Evolutionary conservation across 2,329 filamentous ascomycete genomes (phyloP), one percentile per base, ranked within the genome.

Genomic region (Colletotrichum brevisporum): DNA sequence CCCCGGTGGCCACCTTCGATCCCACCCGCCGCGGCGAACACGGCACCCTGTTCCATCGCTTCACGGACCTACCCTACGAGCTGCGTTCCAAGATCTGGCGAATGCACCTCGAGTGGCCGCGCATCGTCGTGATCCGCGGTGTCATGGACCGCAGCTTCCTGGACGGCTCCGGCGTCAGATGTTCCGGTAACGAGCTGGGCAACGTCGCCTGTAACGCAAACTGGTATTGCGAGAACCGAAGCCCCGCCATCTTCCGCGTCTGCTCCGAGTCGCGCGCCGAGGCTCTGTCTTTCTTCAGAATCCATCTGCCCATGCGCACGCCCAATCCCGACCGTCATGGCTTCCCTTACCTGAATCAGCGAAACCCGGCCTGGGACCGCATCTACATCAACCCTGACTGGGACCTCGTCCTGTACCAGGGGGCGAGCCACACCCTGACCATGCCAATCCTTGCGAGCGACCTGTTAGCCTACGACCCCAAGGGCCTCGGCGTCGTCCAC

Each of bases 331-430:
- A 63, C 53, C 36, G 56, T 43, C 57, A 71, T 50, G 69, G 66
- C 52, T 58, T 52, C 18, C 62, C 60, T 16, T 43, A 57, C 39
- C 36, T 55, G 43, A 62, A 62, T 50, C 67, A 67, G 53, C 62
- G 67, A 31, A 73, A 73, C 60, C 72, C 71, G 59, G 63, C 58
- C 15, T 63, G 67, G 60, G 52, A 70, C 36, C 58, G 58, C 13
- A 65, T 70, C 58, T 72, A 71, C 62, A 67, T 73, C 36, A 71
- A 73, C 58, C 72, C 72, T 16, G 70, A 73, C 31, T 73, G 72
- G 72, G 71, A 73, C 53, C 65, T 73, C 55, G 67, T 73, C 8
- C 55, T 73, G 10, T 73, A 66, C 62, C 51, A 69, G 21, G 63
- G 63, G 16, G 41, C 53, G 16, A 61, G 52, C 31, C 45, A 52